Evolutionary conservation across 2,329 filamentous ascomycete genomes (phyloP).

Genomic region (Monilinia polystroma): DNA sequence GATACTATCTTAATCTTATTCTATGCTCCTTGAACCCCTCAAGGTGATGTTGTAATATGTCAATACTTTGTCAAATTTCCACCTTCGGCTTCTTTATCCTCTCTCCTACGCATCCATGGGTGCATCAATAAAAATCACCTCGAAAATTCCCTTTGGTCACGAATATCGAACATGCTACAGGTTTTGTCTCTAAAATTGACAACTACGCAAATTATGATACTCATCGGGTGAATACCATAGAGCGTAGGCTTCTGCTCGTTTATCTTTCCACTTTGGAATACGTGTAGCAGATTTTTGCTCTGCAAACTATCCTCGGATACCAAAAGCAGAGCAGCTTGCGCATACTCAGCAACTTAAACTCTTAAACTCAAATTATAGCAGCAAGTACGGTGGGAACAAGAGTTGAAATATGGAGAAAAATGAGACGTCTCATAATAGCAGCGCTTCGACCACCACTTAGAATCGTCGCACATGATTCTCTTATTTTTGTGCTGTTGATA

Average conservation of each 20-base stretch:
- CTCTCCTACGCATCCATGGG: background rate
- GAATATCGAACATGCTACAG: background rate
- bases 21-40: background rate
- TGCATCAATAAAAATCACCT: background rate
- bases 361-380: background rate
- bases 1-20: background rate
- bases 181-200: background rate
- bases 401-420: background rate
- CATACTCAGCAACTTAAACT: background rate
- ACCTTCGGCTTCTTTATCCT: too few relatives aligned
- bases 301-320: too few relatives aligned
- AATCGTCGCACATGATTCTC: background rate
- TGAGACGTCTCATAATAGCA: background rate
- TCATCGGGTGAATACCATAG: background rate
- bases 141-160: background rate
- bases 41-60: background rate
- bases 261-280: background rate
- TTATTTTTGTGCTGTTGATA: background rate
- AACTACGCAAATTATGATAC: background rate
- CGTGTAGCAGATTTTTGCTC: fast-evolving
- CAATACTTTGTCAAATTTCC: background rate
- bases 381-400: background rate
- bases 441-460: too few relatives aligned
- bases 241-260: background rate
- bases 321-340: fast-evolving